phyloP scores from a whole-genome alignment of 2,329 filamentous ascomycete genomes.

The Lizonia empirigonia region DNA sequence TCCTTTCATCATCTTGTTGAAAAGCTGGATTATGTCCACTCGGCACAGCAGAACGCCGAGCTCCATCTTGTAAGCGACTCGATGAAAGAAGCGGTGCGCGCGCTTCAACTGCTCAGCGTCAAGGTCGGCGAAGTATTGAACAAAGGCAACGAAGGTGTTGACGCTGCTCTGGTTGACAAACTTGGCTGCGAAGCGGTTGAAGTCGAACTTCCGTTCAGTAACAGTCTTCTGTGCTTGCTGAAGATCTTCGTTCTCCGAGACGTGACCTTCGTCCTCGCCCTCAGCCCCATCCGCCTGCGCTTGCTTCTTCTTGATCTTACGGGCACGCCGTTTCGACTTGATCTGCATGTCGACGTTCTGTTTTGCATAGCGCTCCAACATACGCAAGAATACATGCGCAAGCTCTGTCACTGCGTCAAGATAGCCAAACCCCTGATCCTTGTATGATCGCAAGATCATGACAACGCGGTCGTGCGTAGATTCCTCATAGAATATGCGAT shows the following conservation, averaged over 20 bases:
- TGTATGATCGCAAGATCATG: constrained; percentile 81
- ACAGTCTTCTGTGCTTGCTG: constrained; percentile 71
- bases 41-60: constrained; percentile 87
- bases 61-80: constrained; percentile 92
- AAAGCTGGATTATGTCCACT: constrained; percentile 85
- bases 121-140: constrained; percentile 80
- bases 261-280: constrained; percentile 62
- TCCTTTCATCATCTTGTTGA: constrained; percentile 91
- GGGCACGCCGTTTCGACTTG: constrained; percentile 75
- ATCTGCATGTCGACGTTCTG: constrained; percentile 94
- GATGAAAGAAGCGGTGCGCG: constrained; percentile 91
- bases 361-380: constrained; percentile 91
- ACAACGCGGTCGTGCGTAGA: constrained; percentile 87
- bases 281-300: constrained; percentile 55
- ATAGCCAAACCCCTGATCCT: constrained; percentile 92
- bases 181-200: constrained; percentile 77
- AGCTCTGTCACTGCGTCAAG: constrained; percentile 91
- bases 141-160: constrained; percentile 84
- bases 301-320: constrained; percentile 71
- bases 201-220: constrained; percentile 92
- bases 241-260: constrained; percentile 68
- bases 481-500: constrained; percentile 98
- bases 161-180: constrained; percentile 86
- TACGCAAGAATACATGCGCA: constrained; percentile 86
- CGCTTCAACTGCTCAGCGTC: constrained; percentile 82